phyloP scores from a whole-genome alignment of 1,284 basidiomycete genomes.

The Calocybe gambosa region DNA sequence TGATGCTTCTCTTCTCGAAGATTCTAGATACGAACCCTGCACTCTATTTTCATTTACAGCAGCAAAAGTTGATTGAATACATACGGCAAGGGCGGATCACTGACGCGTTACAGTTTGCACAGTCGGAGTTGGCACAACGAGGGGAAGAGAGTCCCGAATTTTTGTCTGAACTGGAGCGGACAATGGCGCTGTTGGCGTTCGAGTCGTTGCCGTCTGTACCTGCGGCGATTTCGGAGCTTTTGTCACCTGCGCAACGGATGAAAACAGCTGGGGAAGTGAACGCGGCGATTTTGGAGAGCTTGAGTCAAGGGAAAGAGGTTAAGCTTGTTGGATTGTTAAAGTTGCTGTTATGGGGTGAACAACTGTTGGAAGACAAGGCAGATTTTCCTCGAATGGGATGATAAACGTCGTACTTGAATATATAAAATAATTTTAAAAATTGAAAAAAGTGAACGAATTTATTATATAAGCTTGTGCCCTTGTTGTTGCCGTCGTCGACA shows the following conservation, averaged over 20 bases:
- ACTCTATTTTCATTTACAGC: slow-evolving; percentile 89
- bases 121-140: slow-evolving; percentile 88
- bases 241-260: slow-evolving; percentile 84
- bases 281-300: slow-evolving; percentile 86
- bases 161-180: slow-evolving; percentile 85
- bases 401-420: background rate
- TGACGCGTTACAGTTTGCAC: slow-evolving; percentile 87
- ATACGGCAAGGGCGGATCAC: slow-evolving; percentile 79
- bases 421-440: background rate
- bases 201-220: slow-evolving; percentile 64
- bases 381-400: slow-evolving; percentile 63
- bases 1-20: slow-evolving; percentile 35
- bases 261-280: slow-evolving; percentile 94
- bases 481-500: slow-evolving; percentile 1
- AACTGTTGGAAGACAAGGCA: slow-evolving; percentile 66
- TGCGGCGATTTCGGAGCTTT: slow-evolving; percentile 64
- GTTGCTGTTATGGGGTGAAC: slow-evolving; percentile 86
- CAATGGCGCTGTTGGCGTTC: slow-evolving; percentile 94
- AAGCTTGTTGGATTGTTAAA: slow-evolving; percentile 85
- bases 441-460: background rate
- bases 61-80: slow-evolving; percentile 91
- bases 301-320: slow-evolving; percentile 89
- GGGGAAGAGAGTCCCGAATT: slow-evolving; percentile 95
- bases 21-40: slow-evolving; percentile 91
- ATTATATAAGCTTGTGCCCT: background rate